Base-by-base conservation (phyloP, 495 filamentous ascomycete genomes). In the Tuber aestivum region DNA sequence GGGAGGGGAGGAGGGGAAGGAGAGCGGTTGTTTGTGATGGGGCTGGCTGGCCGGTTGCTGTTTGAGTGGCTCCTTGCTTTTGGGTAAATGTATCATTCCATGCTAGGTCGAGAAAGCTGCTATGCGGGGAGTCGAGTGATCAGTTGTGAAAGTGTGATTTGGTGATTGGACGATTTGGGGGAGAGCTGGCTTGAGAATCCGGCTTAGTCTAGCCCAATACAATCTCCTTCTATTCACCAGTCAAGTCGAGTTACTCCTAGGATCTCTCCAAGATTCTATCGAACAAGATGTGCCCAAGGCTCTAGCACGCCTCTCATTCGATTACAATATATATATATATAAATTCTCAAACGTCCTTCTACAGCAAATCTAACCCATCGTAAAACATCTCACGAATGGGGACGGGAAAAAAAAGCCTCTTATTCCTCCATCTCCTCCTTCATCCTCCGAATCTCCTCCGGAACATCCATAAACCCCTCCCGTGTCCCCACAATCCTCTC, bases 391-490 rank as follows among this genome's bases (percentile, higher is more conserved):
- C 32, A 41, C 9, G 20, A 35, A 61, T 21, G 5, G 12, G 12
- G 12, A 44, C 16, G 20, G 41, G 45, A 23, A 18, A 9, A 71
- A 23, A 18, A 9, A 32, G 42, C 7, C 12, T 3, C 38, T n/a
- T 48, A 74, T 23, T 50, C 76, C 45, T 81, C 79, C 74, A 78
- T 81, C 61, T 81, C 80, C 21, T 77, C 78, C 41, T 75, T 20
- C 73, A 82, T 35, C 71, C 79, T 81, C 50, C 50, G 75, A 7
- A 73, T 73, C 41, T 76, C 79, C 42, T 81, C 79, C 5, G 79
- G 56, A 68, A 81, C 37, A 32, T 45, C 73, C 76, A 80, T 78
- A 61, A 83, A 83, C 35, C 78, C 78, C 40, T 78, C 80, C 27
- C 14, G 70, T 56, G 70, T 71, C 23, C 78, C 80, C 44, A 80